Percentiles rank a stretch among this genome's conserved stretches.
Evolutionary conservation across 2,329 filamentous ascomycete genomes (phyloP).

Genomic region (Fusarium scirpi): DNA sequence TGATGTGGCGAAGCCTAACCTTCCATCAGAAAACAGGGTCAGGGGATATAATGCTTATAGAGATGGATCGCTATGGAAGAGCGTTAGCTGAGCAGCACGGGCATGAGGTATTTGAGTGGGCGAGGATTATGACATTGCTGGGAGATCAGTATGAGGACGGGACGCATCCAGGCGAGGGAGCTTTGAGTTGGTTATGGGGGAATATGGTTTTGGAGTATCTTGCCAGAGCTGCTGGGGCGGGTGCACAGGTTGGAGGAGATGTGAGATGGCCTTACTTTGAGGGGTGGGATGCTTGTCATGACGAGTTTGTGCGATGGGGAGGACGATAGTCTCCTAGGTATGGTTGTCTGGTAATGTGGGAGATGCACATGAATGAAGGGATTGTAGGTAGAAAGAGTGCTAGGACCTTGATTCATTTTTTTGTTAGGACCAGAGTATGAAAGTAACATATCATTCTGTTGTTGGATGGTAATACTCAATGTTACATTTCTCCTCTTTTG

Average conservation of each 20-base stretch:
- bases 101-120: constrained; percentile 13
- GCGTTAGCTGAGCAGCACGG: constrained; percentile 4
- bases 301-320: not conserved
- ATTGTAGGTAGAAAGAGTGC: not conserved
- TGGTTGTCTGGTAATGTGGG: not conserved
- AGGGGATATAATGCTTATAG: not conserved
- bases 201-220: constrained; percentile 18
- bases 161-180: not conserved
- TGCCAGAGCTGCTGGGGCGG: not conserved
- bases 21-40: constrained; percentile 7
- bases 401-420: not conserved
- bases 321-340: not conserved
- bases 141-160: constrained; percentile 1
- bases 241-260: not conserved
- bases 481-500: constrained; percentile 41
- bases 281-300: constrained; percentile 13
- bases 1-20: constrained; percentile 6
- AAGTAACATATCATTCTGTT: not conserved
- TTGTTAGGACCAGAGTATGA: not conserved
- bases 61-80: constrained; percentile 14
- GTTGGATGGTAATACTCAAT: not conserved
- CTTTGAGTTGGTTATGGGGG: constrained; percentile 10
- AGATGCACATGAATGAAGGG: not conserved
- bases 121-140: not conserved
- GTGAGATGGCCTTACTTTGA: constrained; percentile 17